Evolutionary conservation across 306 rosid genomes (phyloP), one percentile per base, ranked within the genome.

Genomic region (Castanea sativa): DNA sequence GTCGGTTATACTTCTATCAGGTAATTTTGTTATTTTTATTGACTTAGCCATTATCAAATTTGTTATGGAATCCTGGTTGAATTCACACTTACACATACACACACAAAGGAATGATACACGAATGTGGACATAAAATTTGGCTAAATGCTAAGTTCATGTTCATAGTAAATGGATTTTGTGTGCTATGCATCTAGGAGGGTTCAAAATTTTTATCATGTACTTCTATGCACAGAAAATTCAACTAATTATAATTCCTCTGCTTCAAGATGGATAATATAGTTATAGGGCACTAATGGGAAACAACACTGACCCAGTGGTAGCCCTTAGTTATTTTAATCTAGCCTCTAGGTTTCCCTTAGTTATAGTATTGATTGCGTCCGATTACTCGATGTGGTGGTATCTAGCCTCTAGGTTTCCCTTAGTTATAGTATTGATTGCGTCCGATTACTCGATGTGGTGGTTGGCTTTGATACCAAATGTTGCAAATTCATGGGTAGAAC

Each of bases 1-100:
- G 63, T 80, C 86, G 82, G 21, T 79, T 85, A 73, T 89, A 87
- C 58, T 89, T 85, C 83, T 89, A 85, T 75, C 92, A 87, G 89
- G 90, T 87, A 71, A 80, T 45, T 5, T 1, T 83, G 64, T 49
- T 55, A 15, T 55, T 43, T 74, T 27, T 33, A 16, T 8, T 30
- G 51, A 49, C 27, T 38, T 43, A 2, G 5, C 21, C 27, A 35
- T 38, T 3, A 27, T 10, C 1, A 58, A 74, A 29, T 73, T 52
- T 30, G 53, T 55, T 1, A 57, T 55, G 15, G 15, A 73, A 71
- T 71, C 13, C 3, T 29, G 45, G 30, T 23, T 12, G 33, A 25
- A 60, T 8, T 1, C 8, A 18, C n/a, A 23, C 23, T 23, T 23
- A 23, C 41, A 15, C 5, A 4, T 3, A 52, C 52, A 18, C 2